Percentiles rank a stretch among this genome's conserved stretches.
These are phyloP conservation scores for Ophidiomyces ophidiicola DNA, from an alignment of 2,329 filamentous ascomycete species.

Conservation along the genomic window DNA sequence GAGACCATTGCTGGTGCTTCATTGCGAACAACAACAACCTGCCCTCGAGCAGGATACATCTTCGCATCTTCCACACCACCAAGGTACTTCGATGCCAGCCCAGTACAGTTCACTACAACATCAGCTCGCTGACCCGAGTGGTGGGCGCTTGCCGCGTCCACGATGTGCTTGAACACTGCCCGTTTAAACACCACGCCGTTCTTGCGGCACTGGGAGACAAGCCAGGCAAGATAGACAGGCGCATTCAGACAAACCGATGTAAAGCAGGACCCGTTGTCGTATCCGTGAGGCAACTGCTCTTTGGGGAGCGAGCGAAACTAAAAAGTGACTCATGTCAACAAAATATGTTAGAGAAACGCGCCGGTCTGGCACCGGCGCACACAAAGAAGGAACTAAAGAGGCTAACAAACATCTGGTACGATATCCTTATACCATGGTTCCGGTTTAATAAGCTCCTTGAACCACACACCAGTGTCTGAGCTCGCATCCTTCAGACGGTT, in stretches of 20 bases:
- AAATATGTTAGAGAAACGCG: too few species aligned
- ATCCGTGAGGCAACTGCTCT: constrained; percentile 47
- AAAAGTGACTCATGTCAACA: too few species aligned
- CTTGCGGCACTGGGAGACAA: constrained; percentile 65
- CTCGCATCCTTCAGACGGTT: constrained; percentile 53
- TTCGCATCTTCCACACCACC: constrained; percentile 67
- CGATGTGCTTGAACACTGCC: constrained; percentile 54
- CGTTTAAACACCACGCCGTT: constrained; percentile 59
- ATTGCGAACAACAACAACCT: constrained; percentile 74
- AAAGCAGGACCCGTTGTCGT: constrained; percentile 63
- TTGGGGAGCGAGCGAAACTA: constrained; percentile 51
- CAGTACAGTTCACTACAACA: constrained; percentile 74
- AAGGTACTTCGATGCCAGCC: constrained; percentile 59
- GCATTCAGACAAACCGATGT: constrained; percentile 87
- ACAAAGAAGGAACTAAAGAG: too few species aligned
- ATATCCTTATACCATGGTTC: constrained; percentile 63
- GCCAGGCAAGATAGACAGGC: constrained; percentile 73
- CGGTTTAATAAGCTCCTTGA: constrained; percentile 53
- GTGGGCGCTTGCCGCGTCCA: constrained; percentile 53
- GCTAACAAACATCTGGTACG: constrained; percentile 50
- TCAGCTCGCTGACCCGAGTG: constrained; percentile 47
- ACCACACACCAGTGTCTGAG: constrained; percentile 44
- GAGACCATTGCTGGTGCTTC: constrained; percentile 58
- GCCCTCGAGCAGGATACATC: constrained; percentile 66
- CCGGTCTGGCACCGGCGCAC: too few species aligned